Base-by-base conservation (phyloP, 768 basidiomycete genomes). In the Gyrodon lividus region DNA sequence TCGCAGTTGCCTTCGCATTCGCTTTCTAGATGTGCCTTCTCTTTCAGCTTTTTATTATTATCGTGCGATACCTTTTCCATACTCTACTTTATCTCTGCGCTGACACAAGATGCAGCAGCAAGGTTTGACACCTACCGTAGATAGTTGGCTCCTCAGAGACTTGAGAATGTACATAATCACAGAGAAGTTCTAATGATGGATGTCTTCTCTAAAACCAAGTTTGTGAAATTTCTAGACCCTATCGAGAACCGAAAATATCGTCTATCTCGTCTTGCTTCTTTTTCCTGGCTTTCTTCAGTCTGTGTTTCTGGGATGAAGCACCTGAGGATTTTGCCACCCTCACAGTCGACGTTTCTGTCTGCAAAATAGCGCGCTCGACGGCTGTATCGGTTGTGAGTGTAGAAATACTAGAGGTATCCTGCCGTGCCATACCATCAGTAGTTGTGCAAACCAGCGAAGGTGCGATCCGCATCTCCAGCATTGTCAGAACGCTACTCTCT, bases 181-280 rank as follows among this genome's bases (percentile, higher is more conserved):
- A 34, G 24, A 14, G 52, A 35, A 30, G 33, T 34, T 34, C 12
- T 14, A 48, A 20, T 31, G 10, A 8, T 34, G 4, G 34, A 35
- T 19, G 10, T 26, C 14, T 17, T 24, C 28, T 20, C 47, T 30
- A 8, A 20, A 2, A 13, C 31, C n/a, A 53, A 20, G 22, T 9
- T 41, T 31, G 19, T 23, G 16, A 45, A 30, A 13, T 20, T 34
- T 14, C 31, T 31, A 31, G 31, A 31, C 5, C 10, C 31, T 31
- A 31, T 46, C 52, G 72, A 44, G 70, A 73, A 0, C 77, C 80
- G 62, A 87, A 87, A 19, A 87, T 86, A n/a, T 77, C 78, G 56
- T 87, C 86, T 33, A 87, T 87, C 59, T 86, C 86, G 56, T 87
- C 77, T 48, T 58, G 70, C 38, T 64, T 67, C 52, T 64, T 68